Base-by-base conservation (phyloP, 1,139 yeast species). In the Hemisphaericaspora xylofermentans region DNA sequence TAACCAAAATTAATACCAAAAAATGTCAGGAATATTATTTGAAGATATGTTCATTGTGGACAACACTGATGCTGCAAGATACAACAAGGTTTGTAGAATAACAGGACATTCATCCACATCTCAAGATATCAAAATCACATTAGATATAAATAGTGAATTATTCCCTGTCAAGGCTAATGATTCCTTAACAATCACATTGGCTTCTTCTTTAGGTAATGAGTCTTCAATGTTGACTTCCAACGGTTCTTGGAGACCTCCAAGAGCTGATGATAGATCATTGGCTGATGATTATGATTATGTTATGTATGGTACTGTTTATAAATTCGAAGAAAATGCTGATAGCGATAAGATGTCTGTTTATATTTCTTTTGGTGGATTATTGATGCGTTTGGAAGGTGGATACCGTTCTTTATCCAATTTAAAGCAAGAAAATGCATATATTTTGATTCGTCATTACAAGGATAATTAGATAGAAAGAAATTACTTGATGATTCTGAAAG, bases 211-310 rank as follows among this genome's bases (percentile, higher is more conserved):
- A 46, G 89, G 83, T 24, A 77, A 80, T 43, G 80, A 76, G 38
- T 65, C 74, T 9, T 70, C 79, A 17, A 75, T 66, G 66, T 58
- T 76, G 42, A 71, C 84, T 14, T 73, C 84, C 35, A 80, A 80
- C 49, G 84, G 88, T 28, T 82, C 88, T 14, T 93, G 98, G 98
- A 83, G 97, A 69, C 91, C 93, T 3, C 95, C 96, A 33, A 86
- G 79, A 63, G 76, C 85, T 12, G 87, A 83, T 44, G 96, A 89
- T 53, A 77, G 84, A 55, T 80, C 94, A 2, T 74, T 93, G 58
- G 96, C 97, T 46, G 98, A 93, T 60, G 98, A 93, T 59, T 93
- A 89, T 67, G 98, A 94, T 61, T 94, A 94, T 57, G 98, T 93
- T 53, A 93, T 93, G 98, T 84, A 91, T 63, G 99, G 99, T 44